Evolutionary conservation across 1,139 yeast species (phyloP).

Genomic region (Geotrichum bryndzae): DNA sequence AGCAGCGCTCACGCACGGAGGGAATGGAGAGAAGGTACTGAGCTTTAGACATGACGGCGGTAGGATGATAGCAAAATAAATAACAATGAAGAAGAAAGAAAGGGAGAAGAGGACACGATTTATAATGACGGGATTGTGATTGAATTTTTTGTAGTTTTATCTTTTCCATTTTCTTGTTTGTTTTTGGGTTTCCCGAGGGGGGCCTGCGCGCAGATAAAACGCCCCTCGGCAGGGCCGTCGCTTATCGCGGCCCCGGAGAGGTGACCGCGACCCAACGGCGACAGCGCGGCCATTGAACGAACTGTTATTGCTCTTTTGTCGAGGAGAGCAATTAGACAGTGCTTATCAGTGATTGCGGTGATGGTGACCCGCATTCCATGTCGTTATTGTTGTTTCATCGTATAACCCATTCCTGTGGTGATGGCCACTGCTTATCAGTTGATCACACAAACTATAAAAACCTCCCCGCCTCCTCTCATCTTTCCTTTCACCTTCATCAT

Average conservation of each 20-base stretch:
- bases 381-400: too few species aligned
- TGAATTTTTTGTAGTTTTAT: neutral
- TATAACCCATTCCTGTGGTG: too few species aligned
- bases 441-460: too few species aligned
- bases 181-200: neutral
- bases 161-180: too few species aligned
- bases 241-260: neutral
- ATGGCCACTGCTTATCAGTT: too few species aligned
- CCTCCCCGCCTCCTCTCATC: too few species aligned
- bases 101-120: neutral
- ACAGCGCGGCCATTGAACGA: neutral
- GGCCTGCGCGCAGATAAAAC: neutral
- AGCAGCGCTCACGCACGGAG: slow-evolving; percentile 49
- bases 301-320: too few species aligned
- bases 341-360: too few species aligned
- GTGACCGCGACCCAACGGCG: neutral
- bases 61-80: neutral
- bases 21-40: slow-evolving; percentile 42
- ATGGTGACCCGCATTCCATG: too few species aligned
- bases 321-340: too few species aligned
- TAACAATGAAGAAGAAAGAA: neutral
- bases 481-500: too few species aligned
- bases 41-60: slow-evolving; percentile 1
- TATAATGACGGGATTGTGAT: neutral
- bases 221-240: neutral